Conservation (phyloP, 148 eudicot species). For the Nepenthes gracilis region DNA sequence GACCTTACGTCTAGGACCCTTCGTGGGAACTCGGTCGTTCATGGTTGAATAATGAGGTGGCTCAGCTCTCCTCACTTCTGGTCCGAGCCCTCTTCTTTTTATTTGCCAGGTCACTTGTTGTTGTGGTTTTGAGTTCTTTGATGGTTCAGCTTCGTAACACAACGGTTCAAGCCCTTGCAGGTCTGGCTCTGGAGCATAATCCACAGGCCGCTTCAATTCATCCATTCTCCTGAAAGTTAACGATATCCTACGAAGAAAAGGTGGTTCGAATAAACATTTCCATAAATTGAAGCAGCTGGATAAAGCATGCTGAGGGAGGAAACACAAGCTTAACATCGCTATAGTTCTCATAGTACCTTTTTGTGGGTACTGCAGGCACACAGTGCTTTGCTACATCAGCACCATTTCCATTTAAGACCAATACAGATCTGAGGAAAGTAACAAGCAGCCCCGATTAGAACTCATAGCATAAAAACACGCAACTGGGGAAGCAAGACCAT, state of each 20-base stretch:
- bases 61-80: conserved; percentile 22
- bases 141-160: conserved; percentile 13
- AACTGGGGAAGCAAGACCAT: not conserved
- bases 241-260: conserved; percentile 21
- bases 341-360: conserved; percentile 12
- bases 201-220: conserved; percentile 26
- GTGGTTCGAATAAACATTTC: not conserved
- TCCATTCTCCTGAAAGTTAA: conserved; percentile 44
- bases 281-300: not conserved
- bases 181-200: conserved; percentile 26
- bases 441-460: not conserved
- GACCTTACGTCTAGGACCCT: conserved; percentile 11
- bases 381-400: conserved; percentile 50
- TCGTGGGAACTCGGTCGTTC: conserved; percentile 11
- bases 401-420: conserved; percentile 40
- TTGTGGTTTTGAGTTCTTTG: conserved; percentile 8
- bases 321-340: not conserved
- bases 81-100: conserved; percentile 15
- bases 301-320: not conserved
- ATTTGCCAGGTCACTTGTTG: conserved; percentile 6
- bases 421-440: conserved; percentile 23
- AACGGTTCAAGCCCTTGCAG: conserved; percentile 27
- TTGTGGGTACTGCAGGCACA: conserved; percentile 43
- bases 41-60: conserved; percentile 25
- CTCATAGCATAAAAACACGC: not conserved